These are phyloP conservation scores for Calocybe indica DNA, from an alignment of 768 basidiomycete genomes.

Conservation along the genomic window DNA sequence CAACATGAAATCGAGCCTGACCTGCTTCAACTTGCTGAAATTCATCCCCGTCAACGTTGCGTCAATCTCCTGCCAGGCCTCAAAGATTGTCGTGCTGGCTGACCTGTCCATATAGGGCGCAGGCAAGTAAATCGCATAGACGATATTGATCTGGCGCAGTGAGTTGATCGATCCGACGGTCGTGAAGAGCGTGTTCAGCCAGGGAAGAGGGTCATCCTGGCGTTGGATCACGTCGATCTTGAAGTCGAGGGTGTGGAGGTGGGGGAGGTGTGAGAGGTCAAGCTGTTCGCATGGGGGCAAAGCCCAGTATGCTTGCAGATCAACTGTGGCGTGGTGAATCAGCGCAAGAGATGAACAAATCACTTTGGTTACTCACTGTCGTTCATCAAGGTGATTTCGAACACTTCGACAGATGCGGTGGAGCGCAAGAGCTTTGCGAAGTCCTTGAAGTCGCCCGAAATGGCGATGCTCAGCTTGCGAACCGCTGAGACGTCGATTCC, in stretches of 20 bases:
- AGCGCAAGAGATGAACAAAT: not conserved
- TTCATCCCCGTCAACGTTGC: slow-evolving; percentile 14
- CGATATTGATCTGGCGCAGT: slow-evolving; percentile 13
- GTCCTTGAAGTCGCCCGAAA: slow-evolving; percentile 20
- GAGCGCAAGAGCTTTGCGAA: slow-evolving; percentile 18
- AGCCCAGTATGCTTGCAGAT: slow-evolving; percentile 14
- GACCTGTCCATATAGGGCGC: slow-evolving; percentile 24
- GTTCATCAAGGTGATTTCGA: slow-evolving; percentile 21
- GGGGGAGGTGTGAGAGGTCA: slow-evolving; percentile 17
- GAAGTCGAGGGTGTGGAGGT: slow-evolving; percentile 15
- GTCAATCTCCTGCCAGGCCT: slow-evolving; percentile 19
- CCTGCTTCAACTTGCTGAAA: slow-evolving; percentile 16
- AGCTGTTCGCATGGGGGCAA: slow-evolving; percentile 3
- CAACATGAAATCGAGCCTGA: slow-evolving; percentile 21
- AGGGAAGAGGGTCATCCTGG: slow-evolving; percentile 21
- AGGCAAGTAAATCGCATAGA: slow-evolving; percentile 21
- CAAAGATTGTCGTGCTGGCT: slow-evolving; percentile 17
- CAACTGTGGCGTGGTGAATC: not conserved
- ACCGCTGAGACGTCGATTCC: slow-evolving; percentile 11
- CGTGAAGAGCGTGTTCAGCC: slow-evolving; percentile 18
- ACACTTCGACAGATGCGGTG: slow-evolving; percentile 11
- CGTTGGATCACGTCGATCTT: slow-evolving; percentile 21
- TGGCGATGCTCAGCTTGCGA: slow-evolving; percentile 16
- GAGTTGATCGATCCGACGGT: slow-evolving; percentile 13
- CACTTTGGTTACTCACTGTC: slow-evolving; percentile 9